These are phyloP conservation scores for Perkinsus olseni DNA, from an alignment of 169 alveolate species.

Conservation along the genomic window DNA sequence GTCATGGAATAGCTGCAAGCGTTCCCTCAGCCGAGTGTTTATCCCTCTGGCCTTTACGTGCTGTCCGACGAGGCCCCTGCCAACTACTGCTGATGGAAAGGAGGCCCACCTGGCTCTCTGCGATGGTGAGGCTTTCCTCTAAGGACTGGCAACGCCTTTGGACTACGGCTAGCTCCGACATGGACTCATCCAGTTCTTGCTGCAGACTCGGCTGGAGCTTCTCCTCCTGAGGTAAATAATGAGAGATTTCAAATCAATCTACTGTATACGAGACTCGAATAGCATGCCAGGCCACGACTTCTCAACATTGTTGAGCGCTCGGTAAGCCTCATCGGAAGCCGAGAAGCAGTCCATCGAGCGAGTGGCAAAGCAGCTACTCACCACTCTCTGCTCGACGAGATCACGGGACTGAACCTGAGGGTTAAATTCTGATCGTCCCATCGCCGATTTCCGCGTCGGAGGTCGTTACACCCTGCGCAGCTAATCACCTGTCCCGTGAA, in stretches of 20 bases:
- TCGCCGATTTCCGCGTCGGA: too few relatives aligned
- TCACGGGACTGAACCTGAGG: too few relatives aligned
- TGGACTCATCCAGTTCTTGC: neutral
- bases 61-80: neutral
- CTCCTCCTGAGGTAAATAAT: too few relatives aligned
- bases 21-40: neutral
- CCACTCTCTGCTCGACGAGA: too few relatives aligned
- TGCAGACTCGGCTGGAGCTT: neutral
- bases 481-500: too few relatives aligned
- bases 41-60: neutral
- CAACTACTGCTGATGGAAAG: neutral
- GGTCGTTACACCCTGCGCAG: too few relatives aligned
- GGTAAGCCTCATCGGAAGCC: too few relatives aligned
- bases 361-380: too few relatives aligned
- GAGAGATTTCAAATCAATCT: neutral
- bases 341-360: too few relatives aligned
- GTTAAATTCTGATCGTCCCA: too few relatives aligned
- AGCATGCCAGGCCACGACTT: too few relatives aligned
- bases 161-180: neutral
- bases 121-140: neutral
- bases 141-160: neutral
- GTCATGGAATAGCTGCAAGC: neutral
- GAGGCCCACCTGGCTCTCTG: neutral
- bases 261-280: neutral
- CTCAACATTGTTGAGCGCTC: too few relatives aligned